Evolutionary conservation across 2,329 filamentous ascomycete genomes (phyloP), one percentile per base, ranked within the genome.

Genomic region (Pseudohalonectria lignicola): DNA sequence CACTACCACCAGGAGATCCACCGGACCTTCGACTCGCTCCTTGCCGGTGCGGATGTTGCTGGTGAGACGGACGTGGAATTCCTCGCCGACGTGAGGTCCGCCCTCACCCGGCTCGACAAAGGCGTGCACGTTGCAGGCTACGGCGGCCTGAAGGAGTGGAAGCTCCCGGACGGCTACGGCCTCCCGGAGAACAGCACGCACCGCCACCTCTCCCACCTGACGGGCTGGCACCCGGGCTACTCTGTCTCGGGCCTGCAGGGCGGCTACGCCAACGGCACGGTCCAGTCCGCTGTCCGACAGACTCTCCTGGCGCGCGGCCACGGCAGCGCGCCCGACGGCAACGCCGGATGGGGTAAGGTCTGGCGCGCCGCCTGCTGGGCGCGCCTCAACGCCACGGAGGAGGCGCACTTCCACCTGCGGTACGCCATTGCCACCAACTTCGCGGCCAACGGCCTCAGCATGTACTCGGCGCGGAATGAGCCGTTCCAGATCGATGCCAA

Each of bases 401-500:
- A 52, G 39, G 69, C 73, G 0, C 62, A 75, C 43, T 59, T 58
- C 15, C 60, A 71, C 40, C 52, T 74, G 13, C 56, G 61, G 5
- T 66, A 66, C 29, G 62, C 69, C 2, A 62, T 74, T 13, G 53
- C 61, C 17, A 51, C 59, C 28, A 75, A 75, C 44, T 65, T 72
- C 18, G 70, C 59, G 0, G 52, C 40, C 0, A 76, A 74, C 45
- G 62, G 63, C 2, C 52, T 75, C 21, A 65, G 60, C 31, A 70
- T 74, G 62, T 76, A 75, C 46, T 53, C 45, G 8, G 67, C 57
- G 1, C 49, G 53, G 9, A 51, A 59, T 5, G 51, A 53, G 34
- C 69, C 72, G 2, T 76, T 76, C 44, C 72, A 76, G 54, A 74
- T 76, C 40, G 72, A 76, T 48, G 73, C 71, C 6, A 76, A 76